These are phyloP conservation scores for Gracilaria vermiculophylla DNA, from an alignment of 23 red algal genomes.

Conservation along the genomic window DNA sequence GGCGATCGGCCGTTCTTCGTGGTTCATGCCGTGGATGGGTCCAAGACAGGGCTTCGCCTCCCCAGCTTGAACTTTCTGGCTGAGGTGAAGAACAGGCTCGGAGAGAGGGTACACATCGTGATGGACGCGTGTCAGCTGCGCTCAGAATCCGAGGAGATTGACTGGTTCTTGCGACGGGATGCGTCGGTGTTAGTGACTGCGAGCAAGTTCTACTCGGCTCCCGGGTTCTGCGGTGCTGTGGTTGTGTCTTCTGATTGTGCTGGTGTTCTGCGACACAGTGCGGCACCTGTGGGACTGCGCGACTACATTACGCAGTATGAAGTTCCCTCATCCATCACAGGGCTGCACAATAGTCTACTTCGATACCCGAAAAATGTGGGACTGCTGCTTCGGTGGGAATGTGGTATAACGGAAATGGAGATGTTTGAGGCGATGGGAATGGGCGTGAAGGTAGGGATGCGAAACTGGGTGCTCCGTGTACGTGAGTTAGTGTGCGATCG, in stretches of 20 bases:
- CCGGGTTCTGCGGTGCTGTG: conserved; percentile 81
- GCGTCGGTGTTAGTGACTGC: conserved; percentile 64
- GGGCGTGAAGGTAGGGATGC: conserved; percentile 22
- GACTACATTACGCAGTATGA: conserved; percentile 76
- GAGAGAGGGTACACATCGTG: conserved; percentile 51
- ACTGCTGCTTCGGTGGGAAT: conserved; percentile 74
- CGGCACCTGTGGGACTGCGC: conserved; percentile 46
- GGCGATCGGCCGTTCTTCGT: conserved; percentile 50
- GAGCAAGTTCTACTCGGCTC: conserved; percentile 80
- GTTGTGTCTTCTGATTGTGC: conserved; percentile 35
- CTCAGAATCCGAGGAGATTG: conserved; percentile 59
- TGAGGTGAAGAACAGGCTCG: conserved; percentile 3
- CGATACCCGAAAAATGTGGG: conserved; percentile 59
- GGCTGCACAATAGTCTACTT: conserved; percentile 47
- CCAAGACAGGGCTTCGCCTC: conserved; percentile 74
- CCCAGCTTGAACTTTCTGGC: conserved; percentile 54
- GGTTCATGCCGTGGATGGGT: conserved; percentile 85
- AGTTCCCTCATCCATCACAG: conserved; percentile 23
- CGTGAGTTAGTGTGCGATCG: conserved; percentile 49
- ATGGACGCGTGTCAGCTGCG: conserved; percentile 82
- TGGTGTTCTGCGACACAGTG: background rate
- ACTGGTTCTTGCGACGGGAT: conserved; percentile 58
- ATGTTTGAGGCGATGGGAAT: conserved; percentile 54
- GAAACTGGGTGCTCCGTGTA: conserved; percentile 36
- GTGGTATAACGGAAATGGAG: conserved; percentile 86